Evolutionary conservation across 768 basidiomycete genomes (phyloP), one percentile per base, ranked within the genome.

Genomic region (Macrolepiota dolichaula): DNA sequence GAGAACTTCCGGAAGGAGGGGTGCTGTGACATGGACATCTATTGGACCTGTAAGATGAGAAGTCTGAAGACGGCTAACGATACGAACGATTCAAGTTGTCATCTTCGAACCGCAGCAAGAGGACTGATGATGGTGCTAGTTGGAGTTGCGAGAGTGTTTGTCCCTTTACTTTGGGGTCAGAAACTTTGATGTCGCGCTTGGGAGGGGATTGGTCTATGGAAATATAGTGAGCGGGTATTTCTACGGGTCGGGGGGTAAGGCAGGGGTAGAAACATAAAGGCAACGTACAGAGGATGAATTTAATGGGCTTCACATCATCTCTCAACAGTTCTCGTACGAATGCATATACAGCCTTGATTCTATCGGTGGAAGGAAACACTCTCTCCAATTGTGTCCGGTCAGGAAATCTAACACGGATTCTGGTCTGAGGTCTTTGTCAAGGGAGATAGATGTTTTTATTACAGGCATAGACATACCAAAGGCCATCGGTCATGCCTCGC

Each of bases 351-450:
- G 88, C 79, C 53, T 83, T 82, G 54, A 96, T 92, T 71, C 90
- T 94, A 73, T 86, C 84, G 3, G 82, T 82, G 5, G 94, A 94
- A 2, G 85, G 79, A 68, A 96, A 95, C 0, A 74, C 73, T 66
- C 85, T 87, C 74, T 96, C 94, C 13, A 96, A 79, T 68, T 89
- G 87, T 1, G 86, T 91, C 51, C 89, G 82, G 72, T 96, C 92
- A 22, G 85, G 76, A 73, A 96, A 96, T 67, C 83, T 84, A 65
- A 96, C 73, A 19, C 94, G 85, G 65, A 96, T 90, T 2, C 81
- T 89, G 1, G 92, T 92, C 92, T 95, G 27, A 65, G 13, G 22
- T 37, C 17, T 47, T 49, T 10, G 38, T 55, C 36, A 61, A 54
- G 36, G 51, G 36, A 29, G n/a, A 11, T n/a, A 38, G 54, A 25